These are phyloP conservation scores for Psilocybe tampanensis DNA, from an alignment of 768 basidiomycete genomes.

Conservation along the genomic window DNA sequence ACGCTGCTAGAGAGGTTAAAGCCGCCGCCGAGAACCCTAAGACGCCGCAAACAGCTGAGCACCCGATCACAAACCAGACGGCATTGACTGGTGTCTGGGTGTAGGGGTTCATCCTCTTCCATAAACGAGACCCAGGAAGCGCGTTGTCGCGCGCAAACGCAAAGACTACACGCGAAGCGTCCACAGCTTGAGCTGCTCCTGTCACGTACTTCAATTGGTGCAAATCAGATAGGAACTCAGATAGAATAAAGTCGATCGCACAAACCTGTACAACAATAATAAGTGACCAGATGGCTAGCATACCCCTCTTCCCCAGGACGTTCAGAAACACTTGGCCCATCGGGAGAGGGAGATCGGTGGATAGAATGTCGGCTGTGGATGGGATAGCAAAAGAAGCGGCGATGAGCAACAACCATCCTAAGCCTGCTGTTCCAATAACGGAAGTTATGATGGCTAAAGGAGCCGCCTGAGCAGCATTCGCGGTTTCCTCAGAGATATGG, in stretches of 20 bases:
- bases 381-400: slow-evolving; percentile 65
- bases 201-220: slow-evolving; percentile 55
- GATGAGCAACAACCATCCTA: slow-evolving; percentile 71
- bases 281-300: slow-evolving; percentile 72
- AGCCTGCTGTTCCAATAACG: slow-evolving; percentile 56
- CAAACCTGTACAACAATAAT: slow-evolving; percentile 60
- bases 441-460: slow-evolving; percentile 72
- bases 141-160: slow-evolving; percentile 78
- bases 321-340: slow-evolving; percentile 76
- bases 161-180: slow-evolving; percentile 75
- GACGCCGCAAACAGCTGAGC: slow-evolving; percentile 58
- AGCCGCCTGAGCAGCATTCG: slow-evolving; percentile 63
- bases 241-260: not conserved
- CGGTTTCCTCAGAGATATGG: slow-evolving; percentile 73
- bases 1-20: slow-evolving; percentile 70
- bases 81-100: slow-evolving; percentile 77
- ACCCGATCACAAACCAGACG: slow-evolving; percentile 71
- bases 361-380: slow-evolving; percentile 53
- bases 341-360: slow-evolving; percentile 55
- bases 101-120: slow-evolving; percentile 59
- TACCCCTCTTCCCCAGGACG: slow-evolving; percentile 66
- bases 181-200: slow-evolving; percentile 74
- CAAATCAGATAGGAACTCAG: no score
- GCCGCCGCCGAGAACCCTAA: slow-evolving; percentile 69
- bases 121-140: slow-evolving; percentile 70